Base-by-base conservation (phyloP, 345 rosid species). In the Syzygium aqueum region DNA sequence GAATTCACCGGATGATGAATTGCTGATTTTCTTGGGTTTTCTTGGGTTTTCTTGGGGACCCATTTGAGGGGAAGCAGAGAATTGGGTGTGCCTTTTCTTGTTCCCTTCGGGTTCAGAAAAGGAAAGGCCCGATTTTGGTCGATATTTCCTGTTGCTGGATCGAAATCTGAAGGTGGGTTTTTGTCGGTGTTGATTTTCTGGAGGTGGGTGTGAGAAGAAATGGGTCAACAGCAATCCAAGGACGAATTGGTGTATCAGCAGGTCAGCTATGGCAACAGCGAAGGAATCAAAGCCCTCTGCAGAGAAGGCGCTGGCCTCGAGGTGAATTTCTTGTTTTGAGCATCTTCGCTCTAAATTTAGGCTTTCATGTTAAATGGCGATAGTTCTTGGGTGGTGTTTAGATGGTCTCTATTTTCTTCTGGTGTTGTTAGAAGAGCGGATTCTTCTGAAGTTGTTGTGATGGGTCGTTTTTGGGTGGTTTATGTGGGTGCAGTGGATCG, bases 211-310 rank as follows among this genome's bases (percentile, higher is more conserved):
- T 22, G 51, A 19, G 37, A 15, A 27, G 63, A 27, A 65, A 97
- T 97, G 99, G 99, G 99, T 87, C 99, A 94, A 88, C 96, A 93
- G 73, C 99, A 94, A 93, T 96, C 99, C 59, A 97, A 96, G 92
- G 99, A 91, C 50, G 99, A 96, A 90, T 90, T 96, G 92, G 91
- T 97, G 87, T 94, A 88, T 86, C 95, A 97, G 90, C 97, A 95
- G 92, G 99, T 95, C 88, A 94, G 87, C 88, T 91, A 92, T 53
- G 98, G 96, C 51, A 96, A 95, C 89, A 33, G 85, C 4, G 98
- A 96, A 90, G 98, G 97, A 87, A 96, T 96, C 93, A 95, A 94
- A 92, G 46, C 91, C 85, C 99, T 97, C 73, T 37, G 88, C 91
- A 86, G 93, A 40, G 96, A 96, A 7, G 99, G 99, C 88, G 99